Evolutionary conservation across 768 basidiomycete species (phyloP).

Genomic region (Russula emetica): DNA sequence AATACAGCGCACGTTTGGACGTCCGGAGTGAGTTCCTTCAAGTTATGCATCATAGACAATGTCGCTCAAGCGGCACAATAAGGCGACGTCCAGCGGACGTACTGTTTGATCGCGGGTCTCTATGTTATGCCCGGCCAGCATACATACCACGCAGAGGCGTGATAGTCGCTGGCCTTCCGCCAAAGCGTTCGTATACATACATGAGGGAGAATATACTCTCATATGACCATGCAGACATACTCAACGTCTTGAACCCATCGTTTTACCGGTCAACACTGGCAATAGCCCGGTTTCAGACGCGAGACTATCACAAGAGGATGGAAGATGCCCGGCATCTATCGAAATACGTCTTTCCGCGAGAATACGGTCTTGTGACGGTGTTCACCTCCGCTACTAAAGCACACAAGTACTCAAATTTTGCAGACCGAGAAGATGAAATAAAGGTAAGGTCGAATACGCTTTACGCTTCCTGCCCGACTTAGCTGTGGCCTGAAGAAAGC

Average conservation of each 20-base stretch:
- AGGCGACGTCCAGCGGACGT: conserved; percentile 51
- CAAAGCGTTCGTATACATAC: conserved; percentile 48
- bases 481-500: conserved; percentile 32
- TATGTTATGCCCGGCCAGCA: conserved; percentile 67
- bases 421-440: conserved; percentile 65
- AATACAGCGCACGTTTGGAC: neutral
- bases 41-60: neutral
- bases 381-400: conserved; percentile 39
- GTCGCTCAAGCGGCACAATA: conserved; percentile 6
- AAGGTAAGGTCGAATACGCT: conserved; percentile 42
- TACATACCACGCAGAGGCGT: conserved; percentile 46
- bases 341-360: conserved; percentile 83
- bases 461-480: conserved; percentile 1
- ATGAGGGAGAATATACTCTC: neutral
- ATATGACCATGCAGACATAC: conserved; percentile 46
- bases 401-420: conserved; percentile 46
- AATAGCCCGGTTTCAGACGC: conserved; percentile 32
- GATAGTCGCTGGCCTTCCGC: conserved; percentile 62
- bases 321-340: conserved; percentile 58
- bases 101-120: conserved; percentile 46
- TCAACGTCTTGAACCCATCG: conserved; percentile 54
- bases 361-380: conserved; percentile 61
- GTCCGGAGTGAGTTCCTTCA: conserved; percentile 6
- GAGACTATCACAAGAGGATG: conserved; percentile 45
- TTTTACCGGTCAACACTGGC: conserved; percentile 39